These are phyloP conservation scores for Margaritispora aquatica DNA, from an alignment of 495 filamentous ascomycete species.

Conservation along the genomic window DNA sequence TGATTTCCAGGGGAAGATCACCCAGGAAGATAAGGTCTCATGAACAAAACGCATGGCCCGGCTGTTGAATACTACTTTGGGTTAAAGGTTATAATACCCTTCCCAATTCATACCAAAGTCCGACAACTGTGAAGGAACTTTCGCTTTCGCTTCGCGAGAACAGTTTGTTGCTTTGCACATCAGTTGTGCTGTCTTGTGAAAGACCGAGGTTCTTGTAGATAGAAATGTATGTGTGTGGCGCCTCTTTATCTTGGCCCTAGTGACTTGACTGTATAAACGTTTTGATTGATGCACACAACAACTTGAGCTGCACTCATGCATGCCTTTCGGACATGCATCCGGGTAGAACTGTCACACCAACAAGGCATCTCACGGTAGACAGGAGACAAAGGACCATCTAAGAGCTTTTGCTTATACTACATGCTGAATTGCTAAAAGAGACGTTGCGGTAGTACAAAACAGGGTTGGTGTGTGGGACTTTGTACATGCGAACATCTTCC, in stretches of 20 bases:
- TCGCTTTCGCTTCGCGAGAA: not conserved
- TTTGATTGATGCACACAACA: not conserved
- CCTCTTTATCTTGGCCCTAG: constrained; percentile 4
- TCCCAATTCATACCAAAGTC: not conserved
- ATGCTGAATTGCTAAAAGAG: constrained; percentile 16
- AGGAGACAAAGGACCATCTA: constrained; percentile 13
- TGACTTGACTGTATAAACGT: not conserved
- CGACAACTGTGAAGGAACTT: not conserved
- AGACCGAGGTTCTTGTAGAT: constrained; percentile 10
- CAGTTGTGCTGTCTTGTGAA: constrained; percentile 14
- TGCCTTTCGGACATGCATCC: not conserved
- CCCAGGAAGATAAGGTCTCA: not conserved
- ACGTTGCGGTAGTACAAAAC: constrained; percentile 20
- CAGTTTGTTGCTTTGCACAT: not conserved
- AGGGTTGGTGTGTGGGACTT: constrained; percentile 4
- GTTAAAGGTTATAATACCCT: not conserved
- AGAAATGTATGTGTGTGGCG: not conserved
- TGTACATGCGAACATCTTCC: constrained; percentile 16
- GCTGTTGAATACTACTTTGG: not conserved
- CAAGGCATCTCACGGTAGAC: not conserved
- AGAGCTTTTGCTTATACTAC: constrained; percentile 24
- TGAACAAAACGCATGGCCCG: not conserved
- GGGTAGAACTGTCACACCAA: not conserved
- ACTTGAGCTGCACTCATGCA: not conserved
- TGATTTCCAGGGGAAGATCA: not conserved